Base-by-base conservation (phyloP, 129 eudicot species). In the Tagetes erecta region DNA sequence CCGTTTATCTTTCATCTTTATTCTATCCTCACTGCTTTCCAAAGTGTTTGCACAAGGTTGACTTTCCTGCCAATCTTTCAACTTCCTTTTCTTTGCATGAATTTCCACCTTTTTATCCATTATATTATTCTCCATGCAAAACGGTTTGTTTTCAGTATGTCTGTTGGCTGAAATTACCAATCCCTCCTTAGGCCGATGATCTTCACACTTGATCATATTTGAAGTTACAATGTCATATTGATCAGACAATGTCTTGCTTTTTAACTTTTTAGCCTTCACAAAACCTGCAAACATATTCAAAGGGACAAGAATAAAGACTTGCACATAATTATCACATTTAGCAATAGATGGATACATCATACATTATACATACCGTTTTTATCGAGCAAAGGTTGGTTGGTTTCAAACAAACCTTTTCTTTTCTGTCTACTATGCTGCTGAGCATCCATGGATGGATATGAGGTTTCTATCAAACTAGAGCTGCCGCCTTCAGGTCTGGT, bases 41-140 rank as follows among this genome's bases (percentile, higher is more conserved):
- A 52, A 59, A 44, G 71, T 59, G 75, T 84, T 83, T 1, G 47
- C 64, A 68, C 58, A 27, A 77, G 62, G 62, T 60, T 74, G 87
- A 81, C 76, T 75, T 12, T 84, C 81, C 73, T 55, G 81, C 78
- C 77, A 42, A 65, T 87, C 88, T 78, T 76, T 84, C 78, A 86
- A 65, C 62, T 87, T 90, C 80, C 95, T 80, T 83, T 83, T 90
- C 83, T 82, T 87, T 44, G 76, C 74, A 82, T 84, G 67, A 60
- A 75, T 12, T 68, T 81, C 83, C 45, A 67, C 68, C 55, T 57
- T 74, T 52, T 80, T 76, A 63, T 69, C 84, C 81, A 71, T 38
- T 34, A 80, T 67, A 47, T 75, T 84, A 78, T 20, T 34, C 20
- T 34, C 10, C 39, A 59, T 10, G 40, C 40, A 59, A 14, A 10